A percentile compares a stretch with the other conserved stretches of the same genome.
Conservation (phyloP, 2,329 filamentous ascomycete genomes). For the Aplosporella prunicola region DNA sequence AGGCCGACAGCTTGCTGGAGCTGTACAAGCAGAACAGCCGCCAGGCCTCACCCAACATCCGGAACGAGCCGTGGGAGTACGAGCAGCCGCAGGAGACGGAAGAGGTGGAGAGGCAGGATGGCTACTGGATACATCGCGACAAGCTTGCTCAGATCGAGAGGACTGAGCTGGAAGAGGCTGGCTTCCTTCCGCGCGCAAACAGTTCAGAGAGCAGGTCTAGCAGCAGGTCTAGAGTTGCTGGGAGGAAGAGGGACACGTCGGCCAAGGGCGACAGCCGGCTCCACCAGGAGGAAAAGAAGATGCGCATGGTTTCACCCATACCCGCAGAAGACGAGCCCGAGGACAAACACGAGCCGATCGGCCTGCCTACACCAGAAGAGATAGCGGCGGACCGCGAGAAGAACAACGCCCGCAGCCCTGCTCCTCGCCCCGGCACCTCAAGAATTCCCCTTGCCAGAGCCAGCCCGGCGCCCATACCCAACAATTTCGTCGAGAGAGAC, state of each 20-base stretch:
- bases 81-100: background rate
- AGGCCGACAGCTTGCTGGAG: slow-evolving; percentile 40
- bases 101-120: background rate
- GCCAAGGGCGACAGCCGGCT: slow-evolving; percentile 17
- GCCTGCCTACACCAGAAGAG: slow-evolving; percentile 69
- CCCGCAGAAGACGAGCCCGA: slow-evolving; percentile 34
- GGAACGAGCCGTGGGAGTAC: background rate
- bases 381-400: slow-evolving; percentile 47
- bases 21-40: slow-evolving; percentile 27
- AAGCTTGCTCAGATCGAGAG: slow-evolving; percentile 76
- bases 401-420: slow-evolving; percentile 35
- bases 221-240: slow-evolving; percentile 26
- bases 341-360: slow-evolving; percentile 49
- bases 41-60: background rate
- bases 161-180: slow-evolving; percentile 69
- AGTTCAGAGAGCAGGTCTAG: slow-evolving; percentile 23
- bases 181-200: slow-evolving; percentile 45
- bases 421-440: slow-evolving; percentile 46
- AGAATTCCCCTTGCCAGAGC: slow-evolving; percentile 78
- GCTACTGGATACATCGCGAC: slow-evolving; percentile 73
- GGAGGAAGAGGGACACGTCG: slow-evolving; percentile 23
- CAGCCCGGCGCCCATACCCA: slow-evolving; percentile 66
- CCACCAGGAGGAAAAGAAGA: slow-evolving; percentile 15
- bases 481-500: slow-evolving; percentile 64
- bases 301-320: slow-evolving; percentile 27